A percentile compares a stretch with the other conserved stretches of the same genome.
Conservation (phyloP, 805 yeast genomes). For the Candida sphagnicola region DNA sequence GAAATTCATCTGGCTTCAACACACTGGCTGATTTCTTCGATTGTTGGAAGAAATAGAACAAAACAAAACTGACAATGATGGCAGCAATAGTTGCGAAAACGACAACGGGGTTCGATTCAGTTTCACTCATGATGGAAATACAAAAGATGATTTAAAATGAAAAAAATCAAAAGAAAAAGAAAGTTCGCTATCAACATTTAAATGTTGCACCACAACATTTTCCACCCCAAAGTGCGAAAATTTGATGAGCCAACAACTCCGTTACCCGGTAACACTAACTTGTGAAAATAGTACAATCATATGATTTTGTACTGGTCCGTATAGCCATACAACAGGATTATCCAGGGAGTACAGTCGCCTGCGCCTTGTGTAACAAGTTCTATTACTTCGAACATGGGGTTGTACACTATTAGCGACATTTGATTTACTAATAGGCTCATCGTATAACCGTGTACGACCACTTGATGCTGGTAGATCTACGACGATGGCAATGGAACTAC, state of each 20-base stretch:
- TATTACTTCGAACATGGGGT: background rate
- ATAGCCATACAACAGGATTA: background rate
- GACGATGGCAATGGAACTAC: no score
- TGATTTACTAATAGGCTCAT: no score
- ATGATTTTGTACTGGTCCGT: background rate
- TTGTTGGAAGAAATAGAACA: constrained; percentile 30
- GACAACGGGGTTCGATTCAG: constrained; percentile 37
- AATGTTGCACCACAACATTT: background rate
- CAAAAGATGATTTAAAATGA: no score
- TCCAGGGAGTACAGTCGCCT: no score
- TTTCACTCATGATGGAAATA: background rate
- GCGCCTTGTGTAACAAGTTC: no score
- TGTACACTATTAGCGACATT: no score
- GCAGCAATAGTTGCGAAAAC: constrained; percentile 38
- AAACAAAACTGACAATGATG: constrained; percentile 30
- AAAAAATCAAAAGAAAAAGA: background rate
- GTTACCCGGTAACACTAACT: background rate
- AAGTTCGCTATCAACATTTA: background rate
- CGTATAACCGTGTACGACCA: no score
- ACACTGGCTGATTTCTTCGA: constrained; percentile 43
- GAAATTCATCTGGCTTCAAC: constrained; percentile 62
- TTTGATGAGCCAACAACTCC: background rate
- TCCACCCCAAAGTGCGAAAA: background rate
- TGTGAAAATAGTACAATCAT: no score
- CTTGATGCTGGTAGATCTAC: no score